Evolutionary conservation across 768 basidiomycete species (phyloP), one percentile per base, ranked within the genome.

Genomic region (Pleurotus salmoneostramineus): DNA sequence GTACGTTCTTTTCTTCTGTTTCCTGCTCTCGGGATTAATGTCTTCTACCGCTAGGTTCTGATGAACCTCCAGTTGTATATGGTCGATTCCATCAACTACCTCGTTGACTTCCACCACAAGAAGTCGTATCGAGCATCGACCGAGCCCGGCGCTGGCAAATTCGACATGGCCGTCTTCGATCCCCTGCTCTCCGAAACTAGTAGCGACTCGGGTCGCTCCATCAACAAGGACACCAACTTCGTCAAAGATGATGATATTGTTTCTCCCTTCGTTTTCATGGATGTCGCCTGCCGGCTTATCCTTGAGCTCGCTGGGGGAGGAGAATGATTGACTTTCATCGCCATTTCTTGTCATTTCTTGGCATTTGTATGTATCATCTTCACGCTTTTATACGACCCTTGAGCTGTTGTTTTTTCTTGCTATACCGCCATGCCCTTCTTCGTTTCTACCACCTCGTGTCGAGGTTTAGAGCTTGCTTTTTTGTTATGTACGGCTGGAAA

Each of bases 11-110:
- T 51, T 47, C 11, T 37, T 14, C 40, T 12, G 52, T 6, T 57
- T 59, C 11, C n/a, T 27, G 17, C 55, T n/a, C 27, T 4, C 42
- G 0, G 32, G 27, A 11, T 31, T 45, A 32, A 48, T 57, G 47
- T 27, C 48, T 56, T 33, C 48, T 40, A 5, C 40, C 57, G 50
- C 0, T 65, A 95, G 94, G 86, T 97, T 5, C 78, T 97, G 36
- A 98, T 98, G 95, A 97, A 99, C 71, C 82, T 99, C 1, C 95
- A 98, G 65, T 82, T 98, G 40, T 99, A 98, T 70, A 91, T 93
- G 81, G 93, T 99, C 15, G 96, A 99, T 68, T 87, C 87, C 21
- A 86, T 88, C 70, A 98, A 98, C 73, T 98, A 98, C 72, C 83
- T 99, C 32, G 97, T 99, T 57, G 96, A 98, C 69, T 99, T 99